Evolutionary conservation across 257 asterid genomes (phyloP).

Genomic region (Gardenia jasminoides): DNA sequence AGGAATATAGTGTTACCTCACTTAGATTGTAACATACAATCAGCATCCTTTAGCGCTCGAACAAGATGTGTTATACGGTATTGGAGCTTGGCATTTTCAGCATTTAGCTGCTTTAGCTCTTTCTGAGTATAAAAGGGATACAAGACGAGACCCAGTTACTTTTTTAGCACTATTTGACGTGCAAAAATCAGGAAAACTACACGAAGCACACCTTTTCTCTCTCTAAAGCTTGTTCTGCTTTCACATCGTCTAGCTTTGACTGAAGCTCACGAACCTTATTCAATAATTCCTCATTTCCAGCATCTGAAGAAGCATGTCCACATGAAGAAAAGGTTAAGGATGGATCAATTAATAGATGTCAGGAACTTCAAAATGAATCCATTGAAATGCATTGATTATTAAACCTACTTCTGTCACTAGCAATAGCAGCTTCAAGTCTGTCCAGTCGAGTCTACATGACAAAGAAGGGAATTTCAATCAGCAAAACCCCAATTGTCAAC

Average conservation of each 20-base stretch:
- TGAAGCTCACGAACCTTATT: constrained; percentile 47
- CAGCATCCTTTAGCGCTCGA: constrained; percentile 57
- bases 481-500: not conserved
- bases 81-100: constrained; percentile 63
- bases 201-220: constrained; percentile 52
- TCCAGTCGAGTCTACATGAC: constrained; percentile 62
- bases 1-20: no score
- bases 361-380: not conserved
- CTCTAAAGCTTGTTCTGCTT: constrained; percentile 53
- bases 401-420: constrained; percentile 43
- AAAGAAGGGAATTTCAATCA: not conserved
- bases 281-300: constrained; percentile 48
- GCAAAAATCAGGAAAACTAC: not conserved
- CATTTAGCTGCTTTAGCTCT: constrained; percentile 43
- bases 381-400: constrained; percentile 9
- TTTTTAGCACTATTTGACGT: not conserved
- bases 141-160: not conserved
- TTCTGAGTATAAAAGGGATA: constrained; percentile 47
- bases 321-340: constrained; percentile 11
- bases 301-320: constrained; percentile 33
- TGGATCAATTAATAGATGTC: not conserved
- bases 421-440: constrained; percentile 60
- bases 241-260: constrained; percentile 39
- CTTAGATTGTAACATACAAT: no score
- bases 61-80: constrained; percentile 71